Evolutionary conservation across 1,284 basidiomycete species (phyloP), one percentile per base, ranked within the genome.

Genomic region (Apiotrichum gamsii): DNA sequence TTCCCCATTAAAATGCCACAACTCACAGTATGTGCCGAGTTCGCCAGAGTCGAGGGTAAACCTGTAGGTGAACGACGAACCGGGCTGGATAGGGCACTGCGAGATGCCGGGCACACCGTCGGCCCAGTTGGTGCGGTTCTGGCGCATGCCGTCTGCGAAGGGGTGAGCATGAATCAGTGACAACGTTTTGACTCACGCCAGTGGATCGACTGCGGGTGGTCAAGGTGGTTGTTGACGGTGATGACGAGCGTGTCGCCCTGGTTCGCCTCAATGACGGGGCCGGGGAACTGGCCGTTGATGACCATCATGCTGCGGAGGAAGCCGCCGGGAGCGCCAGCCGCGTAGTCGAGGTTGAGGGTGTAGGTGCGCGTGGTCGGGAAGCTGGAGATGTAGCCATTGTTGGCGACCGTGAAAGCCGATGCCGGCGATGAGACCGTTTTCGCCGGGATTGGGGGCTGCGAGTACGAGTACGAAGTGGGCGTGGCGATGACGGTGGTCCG

Each of bases 81-180:
- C 70, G 0, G 76, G 64, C 2, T 72, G 70, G 49, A 82, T 79
- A 1, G 78, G 78, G 56, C 80, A 82, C 59, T 67, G 74, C 4
- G 58, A 53, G 24, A 66, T 37, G 16, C 64, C 64, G 9, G 64
- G 59, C 4, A 61, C 57, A 28, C 64, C 64, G 43, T 66, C 64
- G 55, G 58, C 61, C 31, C 32, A 44, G 23, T 50, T 47, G 24
- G 61, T 47, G n/a, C 54, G 54, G 43, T 62, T 63, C 45, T 63
- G 61, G 10, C 39, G 34, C 30, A 65, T 58, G 28, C 64, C 64
- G 37, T 66, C n/a, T n/a, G n/a, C n/a, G n/a, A n/a, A n/a, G n/a
- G n/a, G n/a, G n/a, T n/a, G n/a, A n/a, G n/a, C n/a, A n/a, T n/a
- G n/a, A n/a, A n/a, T n/a, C n/a, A n/a, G n/a, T n/a, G n/a, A n/a